These are phyloP conservation scores for Cystobasidium pallidum DNA, from an alignment of 1,284 basidiomycete genomes.

Conservation along the genomic window DNA sequence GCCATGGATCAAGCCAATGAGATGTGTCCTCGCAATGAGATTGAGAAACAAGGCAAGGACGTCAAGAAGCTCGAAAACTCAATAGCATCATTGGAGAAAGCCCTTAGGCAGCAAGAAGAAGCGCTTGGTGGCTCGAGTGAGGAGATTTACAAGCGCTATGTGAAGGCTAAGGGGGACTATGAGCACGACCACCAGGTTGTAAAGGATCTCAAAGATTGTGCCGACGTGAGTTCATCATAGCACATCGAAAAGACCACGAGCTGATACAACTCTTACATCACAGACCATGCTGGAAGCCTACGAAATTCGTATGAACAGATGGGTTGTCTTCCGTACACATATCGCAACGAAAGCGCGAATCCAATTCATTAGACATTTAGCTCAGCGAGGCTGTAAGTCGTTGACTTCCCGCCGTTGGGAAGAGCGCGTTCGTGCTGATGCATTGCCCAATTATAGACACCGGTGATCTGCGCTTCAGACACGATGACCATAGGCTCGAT, in stretches of 20 bases:
- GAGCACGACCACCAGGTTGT: constrained; percentile 65
- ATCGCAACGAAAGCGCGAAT: constrained; percentile 80
- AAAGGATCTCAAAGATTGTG: constrained; percentile 66
- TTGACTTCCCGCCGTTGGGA: background rate
- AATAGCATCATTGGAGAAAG: constrained; percentile 58
- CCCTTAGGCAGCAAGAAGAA: constrained; percentile 62
- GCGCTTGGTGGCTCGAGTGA: constrained; percentile 56
- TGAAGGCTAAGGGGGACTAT: constrained; percentile 68
- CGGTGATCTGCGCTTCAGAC: constrained; percentile 69
- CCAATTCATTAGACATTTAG: constrained; percentile 81
- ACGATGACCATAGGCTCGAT: constrained; percentile 67
- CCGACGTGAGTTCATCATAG: constrained; percentile 61
- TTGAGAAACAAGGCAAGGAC: constrained; percentile 54
- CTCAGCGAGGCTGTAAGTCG: constrained; percentile 68
- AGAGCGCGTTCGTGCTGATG: background rate
- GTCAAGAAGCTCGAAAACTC: constrained; percentile 46
- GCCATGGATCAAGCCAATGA: constrained; percentile 18
- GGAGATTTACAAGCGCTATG: constrained; percentile 66
- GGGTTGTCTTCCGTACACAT: constrained; percentile 83
- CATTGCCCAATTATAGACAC: no score
- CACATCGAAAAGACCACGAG: background rate
- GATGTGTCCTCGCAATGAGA: constrained; percentile 52
- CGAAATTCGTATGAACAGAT: constrained; percentile 68
- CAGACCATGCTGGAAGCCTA: constrained; percentile 70
- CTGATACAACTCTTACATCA: constrained; percentile 9